These are phyloP conservation scores for Hypoxylon sp. DNA, from an alignment of 2,329 filamentous ascomycete species.

Conservation along the genomic window DNA sequence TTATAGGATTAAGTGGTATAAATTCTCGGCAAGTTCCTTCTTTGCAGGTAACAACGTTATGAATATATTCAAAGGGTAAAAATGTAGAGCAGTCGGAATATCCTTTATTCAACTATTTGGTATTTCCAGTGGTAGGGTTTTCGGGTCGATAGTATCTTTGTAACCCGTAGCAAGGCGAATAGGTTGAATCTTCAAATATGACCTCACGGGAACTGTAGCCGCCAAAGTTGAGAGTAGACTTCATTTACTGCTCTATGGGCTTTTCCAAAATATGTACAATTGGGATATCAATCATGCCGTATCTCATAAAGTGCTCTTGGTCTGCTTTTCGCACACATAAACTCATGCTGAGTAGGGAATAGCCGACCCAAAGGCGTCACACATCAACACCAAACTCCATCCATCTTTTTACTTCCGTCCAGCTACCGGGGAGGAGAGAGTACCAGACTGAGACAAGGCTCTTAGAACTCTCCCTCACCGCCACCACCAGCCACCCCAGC, in stretches of 20 bases:
- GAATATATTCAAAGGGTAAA: neutral
- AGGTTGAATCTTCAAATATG: neutral
- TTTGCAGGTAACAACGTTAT: neutral
- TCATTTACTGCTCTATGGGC: slow-evolving; percentile 24
- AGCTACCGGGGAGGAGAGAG: neutral
- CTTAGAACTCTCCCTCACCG: slow-evolving; percentile 72
- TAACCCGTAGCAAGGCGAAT: neutral
- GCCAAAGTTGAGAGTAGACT: slow-evolving; percentile 34
- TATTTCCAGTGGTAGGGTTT: neutral
- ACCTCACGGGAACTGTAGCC: neutral
- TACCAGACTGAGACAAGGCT: neutral
- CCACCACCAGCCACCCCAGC: slow-evolving; percentile 74
- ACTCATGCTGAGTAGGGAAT: slow-evolving; percentile 37
- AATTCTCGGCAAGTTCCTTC: neutral
- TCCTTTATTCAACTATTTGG: neutral
- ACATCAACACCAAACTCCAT: slow-evolving; percentile 34
- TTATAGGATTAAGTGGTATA: neutral
- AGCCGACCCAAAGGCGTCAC: slow-evolving; percentile 11
- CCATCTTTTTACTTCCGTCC: slow-evolving; percentile 15
- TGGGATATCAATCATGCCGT: slow-evolving; percentile 63
- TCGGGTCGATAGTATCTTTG: neutral
- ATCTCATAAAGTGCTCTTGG: slow-evolving; percentile 54
- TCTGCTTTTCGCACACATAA: slow-evolving; percentile 27
- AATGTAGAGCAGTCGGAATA: neutral
- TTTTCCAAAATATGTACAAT: slow-evolving; percentile 35